A percentile compares a stretch with the other conserved stretches of the same genome.
Evolutionary conservation across 202 grass and related monocot genomes (phyloP).

Genomic region (Cymbopogon flexuosus): DNA sequence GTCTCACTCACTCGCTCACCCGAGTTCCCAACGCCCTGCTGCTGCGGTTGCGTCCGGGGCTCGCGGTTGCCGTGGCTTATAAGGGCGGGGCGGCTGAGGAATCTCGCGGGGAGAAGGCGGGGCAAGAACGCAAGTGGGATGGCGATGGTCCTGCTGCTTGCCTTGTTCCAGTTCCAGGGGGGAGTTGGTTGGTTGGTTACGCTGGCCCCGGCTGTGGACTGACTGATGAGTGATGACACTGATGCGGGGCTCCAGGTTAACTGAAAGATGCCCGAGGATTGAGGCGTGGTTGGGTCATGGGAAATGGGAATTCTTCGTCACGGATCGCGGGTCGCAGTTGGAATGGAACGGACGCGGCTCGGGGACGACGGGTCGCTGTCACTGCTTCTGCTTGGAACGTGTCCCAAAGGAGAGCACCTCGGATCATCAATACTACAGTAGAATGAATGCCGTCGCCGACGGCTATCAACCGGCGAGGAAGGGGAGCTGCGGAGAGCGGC

Average conservation of each 20-base stretch:
- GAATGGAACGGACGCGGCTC: too few species aligned
- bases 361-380: too few species aligned
- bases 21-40: background rate
- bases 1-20: background rate
- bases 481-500: too few species aligned
- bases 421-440: too few species aligned
- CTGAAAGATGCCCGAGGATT: slow-evolving; percentile 8
- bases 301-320: background rate
- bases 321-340: too few species aligned
- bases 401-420: too few species aligned
- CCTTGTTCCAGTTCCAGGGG: background rate
- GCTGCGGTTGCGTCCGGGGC: slow-evolving; percentile 3
- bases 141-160: background rate
- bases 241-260: background rate
- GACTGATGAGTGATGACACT: background rate
- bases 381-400: too few species aligned
- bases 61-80: slow-evolving; percentile 42
- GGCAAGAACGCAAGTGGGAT: slow-evolving; percentile 28
- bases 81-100: slow-evolving; percentile 31
- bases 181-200: slow-evolving; percentile 38
- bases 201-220: slow-evolving; percentile 17
- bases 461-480: too few species aligned
- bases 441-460: too few species aligned
- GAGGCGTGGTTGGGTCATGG: slow-evolving; percentile 31
- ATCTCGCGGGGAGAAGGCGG: slow-evolving; percentile 28